Base-by-base conservation (phyloP, 2,329 filamentous ascomycete species). In the Fusarium irregulare region DNA sequence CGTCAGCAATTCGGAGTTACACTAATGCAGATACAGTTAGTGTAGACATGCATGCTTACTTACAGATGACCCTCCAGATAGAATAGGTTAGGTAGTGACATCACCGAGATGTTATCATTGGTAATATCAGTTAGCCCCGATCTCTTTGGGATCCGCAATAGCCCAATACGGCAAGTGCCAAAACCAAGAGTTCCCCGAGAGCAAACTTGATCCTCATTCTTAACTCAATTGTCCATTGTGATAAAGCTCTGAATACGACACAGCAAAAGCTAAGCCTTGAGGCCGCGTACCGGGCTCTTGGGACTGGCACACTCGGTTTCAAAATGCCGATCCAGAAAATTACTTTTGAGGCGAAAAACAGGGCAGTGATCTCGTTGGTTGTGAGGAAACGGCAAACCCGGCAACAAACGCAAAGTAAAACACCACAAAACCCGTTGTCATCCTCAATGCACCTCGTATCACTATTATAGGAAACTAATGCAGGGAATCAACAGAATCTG, bases 281-380 rank as follows among this genome's bases (percentile, higher is more conserved):
- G 18, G 23, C 23, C 49, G 27, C n/a, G 23, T 41, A 53, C 49
- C 34, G n/a, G 48, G 34, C 10, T 25, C 13, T n/a, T 53, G 34
- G 34, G 11, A 21, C 34, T 25, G 37, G 25, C 30, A 28, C 37
- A 42, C 13, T 47, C 49, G 40, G 25, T 6, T 18, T 27, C n/a
- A 6, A 13, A 9, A 27, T 66, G 63, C 63, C 48, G 54, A 66
- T 50, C n/a, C 20, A 7, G 37, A 60, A 61, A 45, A 54, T 42
- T 41, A 37, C 45, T 37, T 13, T 27, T 20, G 28, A 11, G 18
- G 20, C 16, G 30, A 4, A 16, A 40, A 14, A 32, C 18, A 32
- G 37, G 8, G 18, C 20, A 34, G 13, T 20, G 8, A n/a, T 25
- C 13, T 23, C 11, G 21, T 25, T 20, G 32, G 32, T 13, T 46